Conservation (phyloP, 2,329 filamentous ascomycete genomes). For the Akanthomyces lecanii region DNA sequence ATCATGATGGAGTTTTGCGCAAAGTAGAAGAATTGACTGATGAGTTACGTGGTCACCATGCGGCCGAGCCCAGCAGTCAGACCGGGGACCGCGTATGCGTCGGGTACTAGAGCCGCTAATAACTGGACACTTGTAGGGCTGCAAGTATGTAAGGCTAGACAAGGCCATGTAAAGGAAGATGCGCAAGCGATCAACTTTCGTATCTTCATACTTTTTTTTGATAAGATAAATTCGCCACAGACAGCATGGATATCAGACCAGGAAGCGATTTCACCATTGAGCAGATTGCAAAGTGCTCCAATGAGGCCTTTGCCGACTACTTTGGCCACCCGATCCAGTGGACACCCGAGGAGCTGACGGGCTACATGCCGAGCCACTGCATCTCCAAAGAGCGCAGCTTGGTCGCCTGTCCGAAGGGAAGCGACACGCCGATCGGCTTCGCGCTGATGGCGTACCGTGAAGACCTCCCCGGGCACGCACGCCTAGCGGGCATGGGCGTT, state of each 20-base stretch:
- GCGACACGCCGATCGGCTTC: conserved; percentile 19
- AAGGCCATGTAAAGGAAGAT: no score
- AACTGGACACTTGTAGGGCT: neutral
- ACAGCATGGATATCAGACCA: conserved; percentile 1
- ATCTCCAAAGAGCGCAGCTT: conserved; percentile 17
- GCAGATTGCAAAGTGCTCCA: conserved; percentile 19
- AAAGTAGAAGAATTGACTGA: neutral
- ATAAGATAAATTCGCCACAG: neutral
- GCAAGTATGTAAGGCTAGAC: neutral
- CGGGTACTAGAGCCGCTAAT: conserved; percentile 6
- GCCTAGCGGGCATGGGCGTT: conserved; percentile 23
- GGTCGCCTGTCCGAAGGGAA: conserved; percentile 14
- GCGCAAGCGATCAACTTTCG: no score
- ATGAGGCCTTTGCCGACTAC: conserved; percentile 20
- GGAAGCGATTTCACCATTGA: conserved; percentile 2
- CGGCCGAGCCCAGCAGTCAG: neutral
- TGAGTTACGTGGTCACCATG: neutral
- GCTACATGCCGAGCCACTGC: conserved; percentile 13
- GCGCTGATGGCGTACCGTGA: conserved; percentile 21
- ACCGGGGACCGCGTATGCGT: neutral
- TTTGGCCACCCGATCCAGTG: conserved; percentile 15
- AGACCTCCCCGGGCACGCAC: conserved; percentile 20
- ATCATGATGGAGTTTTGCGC: no score
- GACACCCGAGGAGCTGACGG: conserved; percentile 13
- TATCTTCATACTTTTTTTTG: no score